Evolutionary conservation across 306 rosid genomes (phyloP).

Genomic region (Argentina anserina): DNA sequence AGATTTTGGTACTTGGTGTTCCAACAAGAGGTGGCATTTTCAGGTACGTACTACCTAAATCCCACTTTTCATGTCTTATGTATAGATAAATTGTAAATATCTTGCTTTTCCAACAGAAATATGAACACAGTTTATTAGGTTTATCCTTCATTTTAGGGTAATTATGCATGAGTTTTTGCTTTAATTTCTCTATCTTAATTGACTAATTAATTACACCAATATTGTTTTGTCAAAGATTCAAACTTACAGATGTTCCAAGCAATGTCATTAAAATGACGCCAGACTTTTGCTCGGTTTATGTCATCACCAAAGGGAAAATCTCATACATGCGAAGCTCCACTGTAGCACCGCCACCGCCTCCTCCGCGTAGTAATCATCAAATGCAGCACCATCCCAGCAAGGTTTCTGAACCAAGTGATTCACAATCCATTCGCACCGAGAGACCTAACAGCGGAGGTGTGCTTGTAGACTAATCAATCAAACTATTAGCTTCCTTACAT

Average conservation of each 20-base stretch:
- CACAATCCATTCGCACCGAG: background rate
- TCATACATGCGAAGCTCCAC: constrained; percentile 28
- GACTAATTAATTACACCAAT: background rate
- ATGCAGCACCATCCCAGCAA: constrained; percentile 11
- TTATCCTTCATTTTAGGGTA: background rate
- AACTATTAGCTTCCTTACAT: no score
- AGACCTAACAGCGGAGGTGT: background rate
- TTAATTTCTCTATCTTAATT: background rate
- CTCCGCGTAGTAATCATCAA: constrained; percentile 5
- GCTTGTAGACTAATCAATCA: no score
- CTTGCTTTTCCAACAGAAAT: background rate
- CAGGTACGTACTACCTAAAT: constrained; percentile 45
- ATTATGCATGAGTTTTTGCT: background rate
- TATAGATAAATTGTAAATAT: no score
- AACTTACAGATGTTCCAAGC: constrained; percentile 53
- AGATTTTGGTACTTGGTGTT: constrained; percentile 74
- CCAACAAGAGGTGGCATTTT: constrained; percentile 63
- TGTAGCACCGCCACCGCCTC: constrained; percentile 17
- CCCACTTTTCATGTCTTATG: no score
- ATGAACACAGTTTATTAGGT: background rate
- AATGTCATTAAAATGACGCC: constrained; percentile 66
- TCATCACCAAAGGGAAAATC: constrained; percentile 70
- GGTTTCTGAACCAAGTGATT: constrained; percentile 11
- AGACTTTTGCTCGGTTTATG: constrained; percentile 74
- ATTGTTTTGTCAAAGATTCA: constrained; percentile 50